A percentile compares a stretch with the other conserved stretches of the same genome.
These are phyloP conservation scores for Sisymbrium irio DNA, from an alignment of 345 rosid species.

Conservation along the genomic window DNA sequence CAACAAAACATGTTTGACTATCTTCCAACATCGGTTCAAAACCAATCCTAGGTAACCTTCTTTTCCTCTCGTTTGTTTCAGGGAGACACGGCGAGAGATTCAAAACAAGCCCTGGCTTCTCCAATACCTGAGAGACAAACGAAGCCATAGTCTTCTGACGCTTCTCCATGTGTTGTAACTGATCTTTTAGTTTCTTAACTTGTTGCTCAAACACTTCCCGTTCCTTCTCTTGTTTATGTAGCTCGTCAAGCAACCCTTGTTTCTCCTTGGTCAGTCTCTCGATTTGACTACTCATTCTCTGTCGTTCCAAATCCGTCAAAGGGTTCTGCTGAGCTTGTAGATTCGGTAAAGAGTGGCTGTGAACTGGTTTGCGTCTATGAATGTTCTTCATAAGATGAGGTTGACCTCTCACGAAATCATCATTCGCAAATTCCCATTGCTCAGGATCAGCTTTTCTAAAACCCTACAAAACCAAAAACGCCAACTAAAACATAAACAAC, in stretches of 20 bases:
- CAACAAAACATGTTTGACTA: constrained; percentile 26
- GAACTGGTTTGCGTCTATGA: constrained; percentile 88
- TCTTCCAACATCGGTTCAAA: constrained; percentile 46
- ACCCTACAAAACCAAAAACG: constrained; percentile 46
- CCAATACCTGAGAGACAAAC: constrained; percentile 49
- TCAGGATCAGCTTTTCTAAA: constrained; percentile 90
- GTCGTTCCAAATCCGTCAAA: constrained; percentile 58
- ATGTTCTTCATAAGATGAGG: constrained; percentile 83
- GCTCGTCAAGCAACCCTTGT: constrained; percentile 50
- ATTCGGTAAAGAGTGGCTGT: constrained; percentile 77
- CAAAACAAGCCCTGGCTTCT: constrained; percentile 66
- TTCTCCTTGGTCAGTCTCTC: constrained; percentile 61
- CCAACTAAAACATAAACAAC: neutral
- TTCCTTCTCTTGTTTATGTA: constrained; percentile 56
- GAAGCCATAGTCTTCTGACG: constrained; percentile 65
- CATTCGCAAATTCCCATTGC: constrained; percentile 95
- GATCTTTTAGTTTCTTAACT: constrained; percentile 55
- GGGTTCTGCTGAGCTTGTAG: constrained; percentile 54
- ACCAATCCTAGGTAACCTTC: constrained; percentile 63
- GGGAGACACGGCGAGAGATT: constrained; percentile 43
- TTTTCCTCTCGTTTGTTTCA: constrained; percentile 70
- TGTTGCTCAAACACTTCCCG: constrained; percentile 45
- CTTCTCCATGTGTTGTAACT: constrained; percentile 55
- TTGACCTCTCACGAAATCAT: constrained; percentile 79
- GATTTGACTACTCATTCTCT: constrained; percentile 53